Evolutionary conservation across 345 rosid genomes (phyloP), one percentile per base, ranked within the genome.

Genomic region (Pugionium cornutum): DNA sequence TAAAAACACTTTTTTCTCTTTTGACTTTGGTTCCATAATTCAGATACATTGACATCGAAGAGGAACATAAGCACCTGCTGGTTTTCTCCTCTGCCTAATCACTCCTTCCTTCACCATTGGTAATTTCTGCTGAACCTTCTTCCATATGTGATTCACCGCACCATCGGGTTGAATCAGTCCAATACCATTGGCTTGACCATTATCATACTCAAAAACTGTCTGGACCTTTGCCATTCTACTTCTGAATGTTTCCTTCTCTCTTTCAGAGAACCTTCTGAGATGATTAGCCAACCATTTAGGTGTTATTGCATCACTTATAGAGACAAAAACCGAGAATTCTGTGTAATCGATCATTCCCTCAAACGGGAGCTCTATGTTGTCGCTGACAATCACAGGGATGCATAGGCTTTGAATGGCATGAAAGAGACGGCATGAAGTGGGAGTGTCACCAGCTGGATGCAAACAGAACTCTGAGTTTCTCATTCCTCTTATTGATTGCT

Each of bases 371-470:
- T 85, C 97, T 7, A 90, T 85, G 72, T 70, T 75, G 76, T 94
- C 97, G 2, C 97, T 94, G 58, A 90, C 82, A 39, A 94, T 79
- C 58, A 94, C 89, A 28, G 97, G 99, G 50, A 90, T 88, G 68
- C 99, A 94, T 3, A 94, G 89, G 74, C 97, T 94, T 74, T 85
- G 96, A 50, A 94, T 78, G 75, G 99, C 99, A 73, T 94, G 95
- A 39, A 94, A 94, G 59, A 94, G 91, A 49, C 96, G 82, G 68
- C 99, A 94, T 61, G 96, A 94, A 53, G 97, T 90, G 18, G 99
- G 96, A 25, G 99, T 90, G 62, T 90, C 99, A 52, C 99, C 99
- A 0, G 96, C 96, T 4, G 97, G 99, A 74, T 94, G 99, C 75
- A 94, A 80, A 68, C 99, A 94, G 79, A 90, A 94, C 59, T 90